phyloP scores from a whole-genome alignment of 768 basidiomycete species.

The Mycena venus region DNA sequence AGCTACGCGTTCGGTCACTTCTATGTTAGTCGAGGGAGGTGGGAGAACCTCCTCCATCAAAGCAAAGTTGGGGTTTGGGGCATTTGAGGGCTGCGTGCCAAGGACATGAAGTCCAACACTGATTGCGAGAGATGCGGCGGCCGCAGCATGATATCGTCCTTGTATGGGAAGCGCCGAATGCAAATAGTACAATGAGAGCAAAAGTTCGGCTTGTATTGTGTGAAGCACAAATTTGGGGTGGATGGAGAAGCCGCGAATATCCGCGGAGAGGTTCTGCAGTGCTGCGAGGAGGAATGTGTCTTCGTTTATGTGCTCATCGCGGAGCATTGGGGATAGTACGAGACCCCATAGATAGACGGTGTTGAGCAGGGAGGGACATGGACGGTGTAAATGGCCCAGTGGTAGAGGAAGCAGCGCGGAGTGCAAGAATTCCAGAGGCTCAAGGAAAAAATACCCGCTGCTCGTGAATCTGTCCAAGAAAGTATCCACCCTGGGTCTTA shows the following conservation, averaged over 20 bases:
- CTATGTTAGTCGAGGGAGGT: neutral
- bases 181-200: conserved; percentile 65
- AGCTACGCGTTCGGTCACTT: neutral
- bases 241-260: neutral
- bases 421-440: conserved; percentile 60
- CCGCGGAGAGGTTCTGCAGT: neutral
- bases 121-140: conserved; percentile 53
- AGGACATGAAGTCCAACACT: neutral
- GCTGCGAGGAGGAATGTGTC: neutral
- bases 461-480: conserved; percentile 14
- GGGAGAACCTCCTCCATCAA: neutral
- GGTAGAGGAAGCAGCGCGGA: conserved; percentile 62
- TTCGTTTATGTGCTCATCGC: conserved; percentile 18
- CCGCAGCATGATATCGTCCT: conserved; percentile 64
- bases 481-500: neutral
- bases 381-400: conserved; percentile 61
- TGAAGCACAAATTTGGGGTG: conserved; percentile 56
- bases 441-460: conserved; percentile 28
- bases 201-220: conserved; percentile 64
- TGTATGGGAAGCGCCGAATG: conserved; percentile 65
- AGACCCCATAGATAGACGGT: conserved; percentile 68
- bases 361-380: conserved; percentile 62
- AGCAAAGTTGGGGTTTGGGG: neutral
- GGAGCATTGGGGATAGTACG: conserved; percentile 60
- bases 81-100: too few species aligned